Conservation (phyloP, 306 rosid genomes). For the Hylodesmum podocarpum region DNA sequence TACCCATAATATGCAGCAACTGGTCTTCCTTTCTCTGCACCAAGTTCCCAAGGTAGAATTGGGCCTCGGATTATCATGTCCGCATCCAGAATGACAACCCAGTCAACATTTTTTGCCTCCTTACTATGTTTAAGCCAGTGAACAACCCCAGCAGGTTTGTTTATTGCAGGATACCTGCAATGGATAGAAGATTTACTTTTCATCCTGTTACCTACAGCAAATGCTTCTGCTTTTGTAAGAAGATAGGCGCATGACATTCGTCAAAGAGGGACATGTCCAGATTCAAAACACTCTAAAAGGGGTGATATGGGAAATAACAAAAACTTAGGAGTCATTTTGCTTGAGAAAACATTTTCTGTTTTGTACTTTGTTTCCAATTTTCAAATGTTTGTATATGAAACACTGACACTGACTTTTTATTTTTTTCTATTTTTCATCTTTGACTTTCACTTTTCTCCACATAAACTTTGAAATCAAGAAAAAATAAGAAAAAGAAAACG, state of each 20-base stretch:
- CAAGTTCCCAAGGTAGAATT: conserved; percentile 95
- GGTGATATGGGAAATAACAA: conserved; percentile 4
- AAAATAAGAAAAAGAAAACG: neutral
- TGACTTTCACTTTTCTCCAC: neutral
- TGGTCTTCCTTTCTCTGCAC: conserved; percentile 95
- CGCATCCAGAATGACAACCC: conserved; percentile 98
- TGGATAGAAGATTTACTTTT: conserved; percentile 13
- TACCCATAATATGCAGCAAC: conserved; percentile 98
- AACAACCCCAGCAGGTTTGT: conserved; percentile 95
- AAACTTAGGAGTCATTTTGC: neutral
- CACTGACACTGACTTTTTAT: neutral
- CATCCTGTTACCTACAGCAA: neutral
- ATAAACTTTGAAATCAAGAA: neutral
- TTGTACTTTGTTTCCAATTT: neutral
- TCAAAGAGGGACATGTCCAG: neutral
- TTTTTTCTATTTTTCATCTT: neutral
- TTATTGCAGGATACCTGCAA: conserved; percentile 98
- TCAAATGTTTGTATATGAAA: neutral
- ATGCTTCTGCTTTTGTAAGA: neutral
- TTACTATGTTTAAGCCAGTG: conserved; percentile 92
- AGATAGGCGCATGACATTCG: neutral
- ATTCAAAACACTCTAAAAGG: neutral
- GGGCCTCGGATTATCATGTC: conserved; percentile 98
- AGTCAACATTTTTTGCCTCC: conserved; percentile 93
- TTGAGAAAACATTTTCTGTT: neutral